A percentile compares a stretch with the other conserved stretches of the same genome.
Conservation (phyloP, 2,329 filamentous ascomycete genomes). For the Fusarium musae region DNA sequence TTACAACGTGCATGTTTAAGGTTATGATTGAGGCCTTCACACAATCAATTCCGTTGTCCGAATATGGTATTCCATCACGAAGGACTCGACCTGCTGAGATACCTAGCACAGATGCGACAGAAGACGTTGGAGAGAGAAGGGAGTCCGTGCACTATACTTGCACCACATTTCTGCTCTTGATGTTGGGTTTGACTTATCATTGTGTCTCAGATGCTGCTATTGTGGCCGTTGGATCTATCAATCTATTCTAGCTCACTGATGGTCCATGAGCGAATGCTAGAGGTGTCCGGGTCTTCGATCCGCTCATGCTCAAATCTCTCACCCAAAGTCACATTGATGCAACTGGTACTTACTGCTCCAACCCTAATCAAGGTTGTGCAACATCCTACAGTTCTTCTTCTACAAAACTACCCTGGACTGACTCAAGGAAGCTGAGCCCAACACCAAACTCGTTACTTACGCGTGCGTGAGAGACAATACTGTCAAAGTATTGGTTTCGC, state of each 20-base stretch:
- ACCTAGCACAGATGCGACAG: slow-evolving; percentile 2
- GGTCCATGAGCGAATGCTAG: not conserved
- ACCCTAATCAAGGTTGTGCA: not conserved
- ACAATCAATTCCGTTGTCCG: not conserved
- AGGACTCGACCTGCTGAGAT: slow-evolving; percentile 1
- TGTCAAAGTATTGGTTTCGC: slow-evolving; percentile 18
- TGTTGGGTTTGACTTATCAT: not conserved
- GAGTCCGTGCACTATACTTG: not conserved
- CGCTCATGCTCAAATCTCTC: not conserved
- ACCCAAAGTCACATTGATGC: no score
- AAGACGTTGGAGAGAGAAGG: not conserved
- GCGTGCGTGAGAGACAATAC: not conserved
- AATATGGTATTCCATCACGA: not conserved
- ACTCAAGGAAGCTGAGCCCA: not conserved
- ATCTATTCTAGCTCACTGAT: not conserved
- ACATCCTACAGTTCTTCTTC: not conserved
- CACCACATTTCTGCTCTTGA: not conserved
- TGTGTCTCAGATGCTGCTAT: not conserved
- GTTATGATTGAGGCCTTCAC: not conserved
- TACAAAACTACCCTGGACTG: slow-evolving; percentile 5
- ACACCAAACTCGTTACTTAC: not conserved
- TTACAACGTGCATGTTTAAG: slow-evolving; percentile 1
- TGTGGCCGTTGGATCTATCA: not conserved
- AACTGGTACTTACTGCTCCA: not conserved
- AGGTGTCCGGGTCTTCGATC: not conserved